phyloP scores from a whole-genome alignment of 148 eudicot species.

The Cornus kousa region DNA sequence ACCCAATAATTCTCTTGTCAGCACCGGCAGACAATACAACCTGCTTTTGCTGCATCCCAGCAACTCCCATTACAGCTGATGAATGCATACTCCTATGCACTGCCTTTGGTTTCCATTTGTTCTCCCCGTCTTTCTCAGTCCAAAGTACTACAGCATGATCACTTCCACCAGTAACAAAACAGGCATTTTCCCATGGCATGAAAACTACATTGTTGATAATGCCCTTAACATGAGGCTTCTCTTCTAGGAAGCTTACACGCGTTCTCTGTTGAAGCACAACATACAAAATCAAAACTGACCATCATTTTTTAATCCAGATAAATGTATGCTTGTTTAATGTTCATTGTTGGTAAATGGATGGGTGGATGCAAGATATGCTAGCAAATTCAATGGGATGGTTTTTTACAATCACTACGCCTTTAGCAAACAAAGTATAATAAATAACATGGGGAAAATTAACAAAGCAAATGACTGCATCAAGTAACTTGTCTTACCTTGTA shows the following conservation, averaged over 20 bases:
- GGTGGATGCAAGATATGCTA: not conserved
- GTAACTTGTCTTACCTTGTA: not conserved
- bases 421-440: not conserved
- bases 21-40: conserved; percentile 82
- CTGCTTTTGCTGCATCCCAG: conserved; percentile 84
- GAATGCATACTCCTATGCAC: conserved; percentile 75
- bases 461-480: not conserved
- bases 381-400: not conserved
- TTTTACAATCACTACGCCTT: not conserved
- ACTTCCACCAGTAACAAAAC: conserved; percentile 85
- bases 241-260: conserved; percentile 70
- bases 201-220: conserved; percentile 77
- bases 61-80: conserved; percentile 98
- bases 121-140: conserved; percentile 61
- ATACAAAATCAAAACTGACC: not conserved
- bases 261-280: conserved; percentile 42
- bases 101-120: conserved; percentile 68
- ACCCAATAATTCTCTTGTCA: conserved; percentile 85
- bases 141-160: conserved; percentile 90
- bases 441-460: not conserved
- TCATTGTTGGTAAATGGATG: not conserved
- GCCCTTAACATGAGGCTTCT: conserved; percentile 87
- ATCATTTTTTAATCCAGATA: not conserved
- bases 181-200: conserved; percentile 87
- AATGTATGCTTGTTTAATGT: not conserved